phyloP scores from a whole-genome alignment of 139 green algal genomes.

The Chlamydomonas incerta region DNA sequence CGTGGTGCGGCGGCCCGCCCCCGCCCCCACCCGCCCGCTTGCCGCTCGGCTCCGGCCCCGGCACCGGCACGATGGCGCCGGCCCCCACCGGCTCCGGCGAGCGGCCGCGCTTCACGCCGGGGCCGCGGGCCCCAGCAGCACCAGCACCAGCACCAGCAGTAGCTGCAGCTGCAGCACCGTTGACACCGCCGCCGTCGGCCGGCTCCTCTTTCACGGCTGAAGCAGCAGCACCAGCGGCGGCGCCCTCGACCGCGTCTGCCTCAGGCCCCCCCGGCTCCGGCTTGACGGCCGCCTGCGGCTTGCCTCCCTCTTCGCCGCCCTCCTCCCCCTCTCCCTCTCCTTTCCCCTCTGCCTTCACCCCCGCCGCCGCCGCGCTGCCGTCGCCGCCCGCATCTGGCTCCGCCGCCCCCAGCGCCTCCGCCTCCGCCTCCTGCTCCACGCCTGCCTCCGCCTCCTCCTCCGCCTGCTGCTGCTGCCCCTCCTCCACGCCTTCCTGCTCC shows the following conservation, averaged over 20 bases:
- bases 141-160: not conserved
- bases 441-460: no score
- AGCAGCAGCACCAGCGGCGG: not conserved
- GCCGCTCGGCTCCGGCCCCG: no score
- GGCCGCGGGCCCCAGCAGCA: no score
- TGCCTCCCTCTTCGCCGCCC: no score
- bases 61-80: no score
- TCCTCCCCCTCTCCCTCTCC: not conserved
- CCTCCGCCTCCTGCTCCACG: not conserved
- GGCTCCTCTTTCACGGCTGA: not conserved
- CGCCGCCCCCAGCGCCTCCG: not conserved
- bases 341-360: not conserved
- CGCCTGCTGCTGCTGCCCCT: no score
- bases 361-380: not conserved
- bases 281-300: not conserved
- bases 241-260: not conserved
- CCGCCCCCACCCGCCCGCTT: no score
- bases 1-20: constrained; percentile 62
- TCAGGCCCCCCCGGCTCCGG: not conserved
- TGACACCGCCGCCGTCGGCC: not conserved
- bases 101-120: not conserved
- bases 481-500: no score
- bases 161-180: not conserved
- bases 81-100: not conserved
- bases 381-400: not conserved